These are phyloP conservation scores for Exophiala bonariae DNA, from an alignment of 2,329 filamentous ascomycete genomes.

Conservation along the genomic window DNA sequence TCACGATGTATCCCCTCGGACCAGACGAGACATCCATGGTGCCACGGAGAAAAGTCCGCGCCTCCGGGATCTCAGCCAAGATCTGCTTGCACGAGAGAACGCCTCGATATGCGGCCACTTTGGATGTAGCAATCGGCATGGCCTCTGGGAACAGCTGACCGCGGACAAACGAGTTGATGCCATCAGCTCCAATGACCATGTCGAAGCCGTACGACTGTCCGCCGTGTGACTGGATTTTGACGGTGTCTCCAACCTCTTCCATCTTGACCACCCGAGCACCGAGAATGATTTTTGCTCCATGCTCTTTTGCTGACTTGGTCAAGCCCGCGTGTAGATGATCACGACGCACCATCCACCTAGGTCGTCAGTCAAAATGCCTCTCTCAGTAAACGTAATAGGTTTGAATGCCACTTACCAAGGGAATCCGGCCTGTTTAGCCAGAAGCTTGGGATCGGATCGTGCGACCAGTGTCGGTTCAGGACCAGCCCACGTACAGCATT, in stretches of 20 bases:
- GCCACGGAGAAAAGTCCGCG: slow-evolving; percentile 40
- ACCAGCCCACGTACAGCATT: too few relatives aligned
- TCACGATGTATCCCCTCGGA: slow-evolving; percentile 23
- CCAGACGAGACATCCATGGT: slow-evolving; percentile 24
- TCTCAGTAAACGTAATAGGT: too few relatives aligned
- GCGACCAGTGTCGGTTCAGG: not conserved
- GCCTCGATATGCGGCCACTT: slow-evolving; percentile 47
- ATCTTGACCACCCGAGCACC: slow-evolving; percentile 37
- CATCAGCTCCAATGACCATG: slow-evolving; percentile 43
- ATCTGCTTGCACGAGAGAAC: slow-evolving; percentile 45
- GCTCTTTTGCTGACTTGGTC: slow-evolving; percentile 36
- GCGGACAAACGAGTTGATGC: slow-evolving; percentile 40
- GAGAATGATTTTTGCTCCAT: slow-evolving; percentile 41
- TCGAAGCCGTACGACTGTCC: slow-evolving; percentile 32
- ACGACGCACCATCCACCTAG: slow-evolving; percentile 34
- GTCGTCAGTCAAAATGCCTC: slow-evolving; percentile 4
- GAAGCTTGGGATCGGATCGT: too few relatives aligned
- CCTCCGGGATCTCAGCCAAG: slow-evolving; percentile 38
- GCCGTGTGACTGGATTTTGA: slow-evolving; percentile 13
- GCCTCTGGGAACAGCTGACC: slow-evolving; percentile 42
- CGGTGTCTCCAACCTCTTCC: slow-evolving; percentile 17
- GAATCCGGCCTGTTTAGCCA: too few relatives aligned
- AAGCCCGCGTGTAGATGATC: slow-evolving; percentile 48
- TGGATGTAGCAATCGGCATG: slow-evolving; percentile 38
- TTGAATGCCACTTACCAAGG: too few relatives aligned